Evolutionary conservation across 495 filamentous ascomycete genomes (phyloP).

Genomic region (Cercophora newfieldiana): DNA sequence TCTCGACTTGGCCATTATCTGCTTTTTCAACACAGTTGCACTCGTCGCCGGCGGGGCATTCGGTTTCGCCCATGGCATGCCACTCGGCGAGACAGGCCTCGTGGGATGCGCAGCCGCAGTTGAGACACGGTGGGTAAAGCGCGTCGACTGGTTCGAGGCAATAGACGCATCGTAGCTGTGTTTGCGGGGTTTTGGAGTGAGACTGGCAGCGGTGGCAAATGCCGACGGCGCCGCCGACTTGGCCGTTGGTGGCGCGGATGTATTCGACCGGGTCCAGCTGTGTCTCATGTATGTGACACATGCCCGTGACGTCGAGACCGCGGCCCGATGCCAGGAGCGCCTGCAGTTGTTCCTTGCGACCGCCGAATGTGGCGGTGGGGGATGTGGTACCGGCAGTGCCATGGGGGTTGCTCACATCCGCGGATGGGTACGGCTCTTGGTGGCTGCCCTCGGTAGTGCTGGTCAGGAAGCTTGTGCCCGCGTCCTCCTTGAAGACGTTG

Average conservation of each 20-base stretch:
- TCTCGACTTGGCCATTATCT: constrained; percentile 40
- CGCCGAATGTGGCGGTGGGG: constrained; percentile 45
- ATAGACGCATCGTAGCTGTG: constrained; percentile 57
- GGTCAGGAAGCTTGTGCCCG: constrained; percentile 24
- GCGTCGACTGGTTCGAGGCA: constrained; percentile 59
- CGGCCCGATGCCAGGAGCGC: constrained; percentile 41
- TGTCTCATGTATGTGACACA: constrained; percentile 58
- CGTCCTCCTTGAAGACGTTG: constrained; percentile 58
- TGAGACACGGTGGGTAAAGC: constrained; percentile 58
- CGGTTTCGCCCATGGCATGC: constrained; percentile 47
- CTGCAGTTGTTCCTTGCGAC: constrained; percentile 47
- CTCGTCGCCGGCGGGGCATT: constrained; percentile 52
- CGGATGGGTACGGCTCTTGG: constrained; percentile 33
- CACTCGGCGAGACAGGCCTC: constrained; percentile 54
- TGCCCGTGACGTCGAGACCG: constrained; percentile 60
- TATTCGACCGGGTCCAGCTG: constrained; percentile 53
- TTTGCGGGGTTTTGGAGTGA: constrained; percentile 51
- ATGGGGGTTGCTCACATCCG: constrained; percentile 26
- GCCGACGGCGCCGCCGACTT: constrained; percentile 52
- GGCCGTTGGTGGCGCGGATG: constrained; percentile 27
- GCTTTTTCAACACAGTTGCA: constrained; percentile 49
- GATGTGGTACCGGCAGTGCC: constrained; percentile 37
- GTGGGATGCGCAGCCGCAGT: constrained; percentile 63
- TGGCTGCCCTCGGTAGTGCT: constrained; percentile 31
- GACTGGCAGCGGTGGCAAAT: constrained; percentile 50